Percentiles rank a stretch among this genome's conserved stretches.
Conservation (phyloP, 2,329 filamentous ascomycete genomes). For the Teratosphaeria destructans region DNA sequence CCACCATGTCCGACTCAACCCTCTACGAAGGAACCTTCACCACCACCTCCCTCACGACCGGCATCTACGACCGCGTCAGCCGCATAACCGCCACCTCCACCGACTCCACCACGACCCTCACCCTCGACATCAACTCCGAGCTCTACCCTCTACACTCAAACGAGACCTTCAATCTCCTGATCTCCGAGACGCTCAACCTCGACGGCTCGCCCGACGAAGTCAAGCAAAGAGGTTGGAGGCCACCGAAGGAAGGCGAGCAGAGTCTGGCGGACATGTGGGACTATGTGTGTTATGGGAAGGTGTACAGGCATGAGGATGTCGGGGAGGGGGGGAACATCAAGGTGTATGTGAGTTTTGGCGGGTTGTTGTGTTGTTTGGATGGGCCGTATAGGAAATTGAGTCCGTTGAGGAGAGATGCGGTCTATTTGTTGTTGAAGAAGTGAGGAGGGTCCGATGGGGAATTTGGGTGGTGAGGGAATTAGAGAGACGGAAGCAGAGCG, state of each 20-base stretch:
- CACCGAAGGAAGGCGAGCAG: slow-evolving; percentile 47
- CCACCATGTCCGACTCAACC: slow-evolving; percentile 68
- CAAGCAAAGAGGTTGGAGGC: slow-evolving; percentile 55
- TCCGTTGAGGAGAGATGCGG: slow-evolving; percentile 80
- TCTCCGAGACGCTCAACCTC: slow-evolving; percentile 76
- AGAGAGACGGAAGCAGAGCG: neutral
- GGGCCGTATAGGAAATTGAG: slow-evolving; percentile 95
- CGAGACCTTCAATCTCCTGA: slow-evolving; percentile 68
- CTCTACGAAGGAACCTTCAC: slow-evolving; percentile 91
- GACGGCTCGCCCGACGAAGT: slow-evolving; percentile 59
- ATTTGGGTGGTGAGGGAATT: too few species aligned
- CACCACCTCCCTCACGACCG: slow-evolving; percentile 65
- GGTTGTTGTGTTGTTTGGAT: slow-evolving; percentile 78
- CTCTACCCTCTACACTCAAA: slow-evolving; percentile 68
- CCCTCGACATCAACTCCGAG: slow-evolving; percentile 88
- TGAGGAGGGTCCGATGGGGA: slow-evolving; percentile 24
- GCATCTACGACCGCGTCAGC: slow-evolving; percentile 91
- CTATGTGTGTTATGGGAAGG: slow-evolving; percentile 81
- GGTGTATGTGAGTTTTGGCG: slow-evolving; percentile 88
- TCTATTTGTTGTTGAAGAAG: slow-evolving; percentile 93
- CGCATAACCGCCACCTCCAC: slow-evolving; percentile 69
- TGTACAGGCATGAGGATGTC: slow-evolving; percentile 73
- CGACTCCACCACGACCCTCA: slow-evolving; percentile 65
- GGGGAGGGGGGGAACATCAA: slow-evolving; percentile 78
- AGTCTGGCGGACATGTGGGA: slow-evolving; percentile 69